Evolutionary conservation across 139 green algal genomes (phyloP).

Genomic region (Limnomonas spitsbergensis): DNA sequence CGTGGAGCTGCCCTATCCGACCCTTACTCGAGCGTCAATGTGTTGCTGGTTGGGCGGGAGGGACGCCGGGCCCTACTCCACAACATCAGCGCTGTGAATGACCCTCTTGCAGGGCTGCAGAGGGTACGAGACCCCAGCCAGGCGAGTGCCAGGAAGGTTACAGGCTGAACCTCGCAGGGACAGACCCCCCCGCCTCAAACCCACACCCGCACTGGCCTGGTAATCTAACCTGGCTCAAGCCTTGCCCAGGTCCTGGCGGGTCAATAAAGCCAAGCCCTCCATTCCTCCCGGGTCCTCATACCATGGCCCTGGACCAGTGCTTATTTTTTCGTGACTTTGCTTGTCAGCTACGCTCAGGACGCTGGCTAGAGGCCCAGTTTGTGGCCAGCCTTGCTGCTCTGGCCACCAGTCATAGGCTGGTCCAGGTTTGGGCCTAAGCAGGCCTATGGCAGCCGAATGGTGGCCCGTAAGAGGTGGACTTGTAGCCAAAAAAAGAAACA

Average conservation of each 20-base stretch:
- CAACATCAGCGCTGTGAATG: slow-evolving; percentile 46
- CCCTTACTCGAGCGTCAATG: slow-evolving; percentile 40
- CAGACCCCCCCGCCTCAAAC: background rate
- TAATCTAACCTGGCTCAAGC: no score
- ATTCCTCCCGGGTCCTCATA: no score
- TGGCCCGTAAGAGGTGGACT: background rate
- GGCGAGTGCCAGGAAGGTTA: background rate
- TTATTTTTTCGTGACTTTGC: no score
- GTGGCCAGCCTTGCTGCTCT: no score
- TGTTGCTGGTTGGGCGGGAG: slow-evolving; percentile 54
- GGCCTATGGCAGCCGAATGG: no score
- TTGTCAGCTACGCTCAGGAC: no score
- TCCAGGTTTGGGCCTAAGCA: no score
- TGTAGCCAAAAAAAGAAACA: background rate
- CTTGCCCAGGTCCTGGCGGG: no score
- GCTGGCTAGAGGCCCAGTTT: no score
- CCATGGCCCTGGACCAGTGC: no score
- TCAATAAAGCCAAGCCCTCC: no score
- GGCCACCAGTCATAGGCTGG: no score
- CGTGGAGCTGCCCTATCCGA: slow-evolving; percentile 51
- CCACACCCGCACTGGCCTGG: background rate
- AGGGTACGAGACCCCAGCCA: background rate
- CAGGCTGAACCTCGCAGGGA: background rate
- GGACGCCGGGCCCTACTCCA: slow-evolving; percentile 51
- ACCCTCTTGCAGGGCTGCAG: slow-evolving; percentile 16